Evolutionary conservation across 106 monocot species (phyloP).

Genomic region (Dendrobium catenatum): DNA sequence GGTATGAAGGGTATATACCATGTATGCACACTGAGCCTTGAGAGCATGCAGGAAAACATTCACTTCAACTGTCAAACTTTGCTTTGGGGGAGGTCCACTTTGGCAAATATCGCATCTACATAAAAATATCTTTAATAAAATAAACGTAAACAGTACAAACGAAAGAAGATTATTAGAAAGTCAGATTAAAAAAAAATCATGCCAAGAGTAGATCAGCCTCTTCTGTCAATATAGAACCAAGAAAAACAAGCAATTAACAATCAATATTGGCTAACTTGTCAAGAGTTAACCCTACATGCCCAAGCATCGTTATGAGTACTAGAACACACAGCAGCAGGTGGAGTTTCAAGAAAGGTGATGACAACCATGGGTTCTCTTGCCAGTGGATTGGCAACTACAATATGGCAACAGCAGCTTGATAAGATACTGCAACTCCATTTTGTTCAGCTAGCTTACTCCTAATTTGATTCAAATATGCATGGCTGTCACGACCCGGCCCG

Average conservation of each 20-base stretch:
- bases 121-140: neutral
- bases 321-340: neutral
- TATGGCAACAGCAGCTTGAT: neutral
- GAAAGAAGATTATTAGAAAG: neutral
- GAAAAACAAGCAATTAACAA: neutral
- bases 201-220: neutral
- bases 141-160: neutral
- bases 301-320: neutral
- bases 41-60: slow-evolving; percentile 45
- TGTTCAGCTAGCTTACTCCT: neutral
- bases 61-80: slow-evolving; percentile 65
- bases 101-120: slow-evolving; percentile 85
- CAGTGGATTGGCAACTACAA: neutral
- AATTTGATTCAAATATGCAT: neutral
- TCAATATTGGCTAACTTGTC: neutral
- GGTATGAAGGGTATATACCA: neutral
- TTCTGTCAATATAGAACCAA: neutral
- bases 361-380: neutral
- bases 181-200: neutral
- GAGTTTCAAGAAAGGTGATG: neutral
- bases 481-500: neutral
- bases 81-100: slow-evolving; percentile 52
- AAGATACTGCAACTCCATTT: neutral
- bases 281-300: neutral
- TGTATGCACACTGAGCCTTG: slow-evolving; percentile 27